These are phyloP conservation scores for Kingdonia uniflora DNA, from an alignment of 164 flowering plant genomes.

Conservation along the genomic window DNA sequence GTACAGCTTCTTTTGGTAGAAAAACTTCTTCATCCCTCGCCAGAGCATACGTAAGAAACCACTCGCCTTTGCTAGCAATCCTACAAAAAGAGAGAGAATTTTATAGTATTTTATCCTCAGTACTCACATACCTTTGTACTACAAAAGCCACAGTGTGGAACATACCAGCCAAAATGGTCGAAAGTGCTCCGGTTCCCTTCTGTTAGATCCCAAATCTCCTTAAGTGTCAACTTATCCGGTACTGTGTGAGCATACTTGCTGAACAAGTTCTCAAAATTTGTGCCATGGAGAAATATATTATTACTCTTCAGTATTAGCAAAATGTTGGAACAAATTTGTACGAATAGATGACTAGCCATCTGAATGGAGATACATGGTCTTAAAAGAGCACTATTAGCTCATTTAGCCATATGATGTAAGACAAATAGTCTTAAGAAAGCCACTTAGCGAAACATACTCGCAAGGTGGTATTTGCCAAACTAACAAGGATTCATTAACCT, in stretches of 20 bases:
- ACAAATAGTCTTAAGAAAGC: no score
- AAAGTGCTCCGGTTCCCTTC: conserved; percentile 43
- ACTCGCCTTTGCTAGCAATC: conserved; percentile 47
- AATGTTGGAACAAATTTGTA: no score
- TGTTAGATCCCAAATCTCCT: conserved; percentile 71
- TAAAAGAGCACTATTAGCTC: no score
- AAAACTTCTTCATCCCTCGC: conserved; percentile 68
- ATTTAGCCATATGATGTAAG: no score
- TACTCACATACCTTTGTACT: no score
- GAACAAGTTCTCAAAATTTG: conserved; percentile 54
- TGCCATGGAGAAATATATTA: conserved; percentile 20
- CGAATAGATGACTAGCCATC: background rate
- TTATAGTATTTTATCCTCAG: no score
- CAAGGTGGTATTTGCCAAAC: no score
- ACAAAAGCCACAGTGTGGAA: background rate
- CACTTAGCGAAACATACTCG: no score
- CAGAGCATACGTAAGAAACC: conserved; percentile 49
- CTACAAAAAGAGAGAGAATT: conserved; percentile 16
- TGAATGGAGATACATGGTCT: no score
- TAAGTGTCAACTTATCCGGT: conserved; percentile 44
- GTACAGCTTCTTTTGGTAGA: conserved; percentile 56
- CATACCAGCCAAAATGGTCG: conserved; percentile 73
- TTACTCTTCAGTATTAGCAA: no score
- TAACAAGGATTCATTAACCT: no score
- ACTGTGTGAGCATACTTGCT: conserved; percentile 59